phyloP scores from a whole-genome alignment of 441 rosid species.

The Croton setiger region DNA sequence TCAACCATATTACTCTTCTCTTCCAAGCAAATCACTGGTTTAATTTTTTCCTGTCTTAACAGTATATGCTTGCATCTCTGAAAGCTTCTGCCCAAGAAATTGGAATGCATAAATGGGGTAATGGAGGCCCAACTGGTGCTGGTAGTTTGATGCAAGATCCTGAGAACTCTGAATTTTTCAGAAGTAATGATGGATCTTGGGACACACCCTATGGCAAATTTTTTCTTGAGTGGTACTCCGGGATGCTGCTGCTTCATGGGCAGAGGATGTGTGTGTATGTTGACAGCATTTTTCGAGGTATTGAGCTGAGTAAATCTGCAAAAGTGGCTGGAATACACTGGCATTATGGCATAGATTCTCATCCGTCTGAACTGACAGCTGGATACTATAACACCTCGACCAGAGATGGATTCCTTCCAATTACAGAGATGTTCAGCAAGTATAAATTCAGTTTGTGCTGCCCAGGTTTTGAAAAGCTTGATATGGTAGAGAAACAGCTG shows the following conservation, averaged over 20 bases:
- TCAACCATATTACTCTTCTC: background rate
- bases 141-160: conserved; percentile 34
- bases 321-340: conserved; percentile 48
- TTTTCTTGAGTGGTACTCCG: conserved; percentile 52
- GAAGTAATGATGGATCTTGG: conserved; percentile 41
- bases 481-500: conserved; percentile 32
- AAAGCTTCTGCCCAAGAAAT: conserved; percentile 34
- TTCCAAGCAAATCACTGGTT: background rate
- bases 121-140: conserved; percentile 37
- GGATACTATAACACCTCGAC: conserved; percentile 46
- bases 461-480: conserved; percentile 45
- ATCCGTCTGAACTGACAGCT: conserved; percentile 44
- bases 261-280: conserved; percentile 46
- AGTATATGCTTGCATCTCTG: conserved; percentile 50
- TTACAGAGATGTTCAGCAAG: conserved; percentile 40
- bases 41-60: conserved; percentile 4
- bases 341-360: conserved; percentile 43
- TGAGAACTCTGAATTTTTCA: conserved; percentile 43
- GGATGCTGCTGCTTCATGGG: conserved; percentile 46
- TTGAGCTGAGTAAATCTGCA: conserved; percentile 33
- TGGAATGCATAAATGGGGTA: conserved; percentile 48
- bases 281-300: conserved; percentile 33
- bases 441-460: conserved; percentile 39
- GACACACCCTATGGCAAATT: conserved; percentile 38
- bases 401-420: conserved; percentile 45